A percentile compares a stretch with the other conserved stretches of the same genome.
phyloP scores from a whole-genome alignment of 1,284 basidiomycete genomes.

The Limonomyces culmigenus region DNA sequence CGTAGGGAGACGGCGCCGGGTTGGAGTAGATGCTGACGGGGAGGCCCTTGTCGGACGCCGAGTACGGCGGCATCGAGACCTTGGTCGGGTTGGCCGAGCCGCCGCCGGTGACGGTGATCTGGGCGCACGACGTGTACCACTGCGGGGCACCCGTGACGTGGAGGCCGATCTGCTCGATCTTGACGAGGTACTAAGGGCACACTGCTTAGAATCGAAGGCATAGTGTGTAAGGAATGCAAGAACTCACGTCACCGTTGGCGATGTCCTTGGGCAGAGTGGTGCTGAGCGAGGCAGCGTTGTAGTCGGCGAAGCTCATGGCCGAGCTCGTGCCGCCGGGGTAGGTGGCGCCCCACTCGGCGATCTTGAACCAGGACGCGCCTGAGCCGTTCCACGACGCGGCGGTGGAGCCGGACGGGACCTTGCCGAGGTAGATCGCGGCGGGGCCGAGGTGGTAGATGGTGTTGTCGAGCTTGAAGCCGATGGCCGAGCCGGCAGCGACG shows the following conservation, averaged over 20 bases:
- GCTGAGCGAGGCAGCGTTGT: slow-evolving; percentile 14
- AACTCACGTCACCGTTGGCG: slow-evolving; percentile 20
- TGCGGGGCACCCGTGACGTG: slow-evolving; percentile 22
- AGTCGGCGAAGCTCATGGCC: slow-evolving; percentile 19
- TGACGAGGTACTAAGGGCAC: slow-evolving; percentile 18
- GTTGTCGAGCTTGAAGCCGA: slow-evolving; percentile 18
- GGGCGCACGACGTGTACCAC: slow-evolving; percentile 23
- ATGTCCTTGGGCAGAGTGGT: slow-evolving; percentile 21
- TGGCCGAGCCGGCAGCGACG: slow-evolving; percentile 21
- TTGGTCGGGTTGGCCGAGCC: slow-evolving; percentile 20
- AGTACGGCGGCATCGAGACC: slow-evolving; percentile 23
- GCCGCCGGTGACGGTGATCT: slow-evolving; percentile 20
- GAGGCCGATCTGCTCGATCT: slow-evolving; percentile 24
- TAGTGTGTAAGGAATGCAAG: background rate
- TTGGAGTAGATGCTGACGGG: no score
- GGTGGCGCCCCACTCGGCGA: background rate
- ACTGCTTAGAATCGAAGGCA: background rate
- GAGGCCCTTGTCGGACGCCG: slow-evolving; percentile 13
- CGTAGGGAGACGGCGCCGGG: no score
- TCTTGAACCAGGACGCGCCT: slow-evolving; percentile 27
- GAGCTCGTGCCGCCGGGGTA: no score
- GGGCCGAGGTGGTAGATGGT: slow-evolving; percentile 25
- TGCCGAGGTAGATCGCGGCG: slow-evolving; percentile 24
- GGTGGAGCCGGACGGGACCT: slow-evolving; percentile 14
- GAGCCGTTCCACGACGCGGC: slow-evolving; percentile 25